Percentiles rank a stretch among this genome's conserved stretches.
phyloP scores from a whole-genome alignment of 805 yeast genomes.

The Pichia deserticola region DNA sequence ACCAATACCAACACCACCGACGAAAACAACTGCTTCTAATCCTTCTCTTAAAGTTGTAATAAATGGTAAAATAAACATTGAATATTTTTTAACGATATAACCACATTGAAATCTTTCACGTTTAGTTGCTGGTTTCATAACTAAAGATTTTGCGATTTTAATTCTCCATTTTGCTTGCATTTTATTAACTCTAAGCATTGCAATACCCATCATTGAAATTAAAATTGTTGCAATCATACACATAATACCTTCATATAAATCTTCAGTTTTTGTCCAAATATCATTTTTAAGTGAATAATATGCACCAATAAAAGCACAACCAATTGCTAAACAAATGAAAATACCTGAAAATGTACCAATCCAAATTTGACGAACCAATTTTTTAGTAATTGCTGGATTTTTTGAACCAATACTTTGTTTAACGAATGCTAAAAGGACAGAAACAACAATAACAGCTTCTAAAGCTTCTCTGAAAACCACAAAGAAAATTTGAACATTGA shows the following conservation, averaged over 20 bases:
- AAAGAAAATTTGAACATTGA: conserved; percentile 68
- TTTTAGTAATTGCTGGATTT: conserved; percentile 49
- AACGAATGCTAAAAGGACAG: conserved; percentile 80
- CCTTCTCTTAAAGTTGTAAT: conserved; percentile 90
- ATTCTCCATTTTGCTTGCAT: conserved; percentile 95
- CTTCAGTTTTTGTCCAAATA: conserved; percentile 79
- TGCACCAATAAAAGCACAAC: conserved; percentile 87
- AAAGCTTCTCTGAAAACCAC: conserved; percentile 84
- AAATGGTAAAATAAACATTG: conserved; percentile 80
- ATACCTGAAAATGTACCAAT: conserved; percentile 65
- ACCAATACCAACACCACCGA: conserved; percentile 80
- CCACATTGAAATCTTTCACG: conserved; percentile 44
- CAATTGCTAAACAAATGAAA: conserved; percentile 66
- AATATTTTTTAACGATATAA: conserved; percentile 57
- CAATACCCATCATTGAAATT: conserved; percentile 87
- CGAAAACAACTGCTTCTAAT: conserved; percentile 86
- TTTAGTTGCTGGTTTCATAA: conserved; percentile 43
- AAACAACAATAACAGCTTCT: conserved; percentile 82
- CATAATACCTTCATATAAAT: conserved; percentile 90
- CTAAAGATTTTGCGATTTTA: conserved; percentile 75
- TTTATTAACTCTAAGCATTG: conserved; percentile 87
- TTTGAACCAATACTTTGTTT: conserved; percentile 69
- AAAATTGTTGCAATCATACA: conserved; percentile 79
- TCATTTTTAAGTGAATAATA: conserved; percentile 72
- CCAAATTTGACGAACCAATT: conserved; percentile 72